Evolutionary conservation across 306 rosid species (phyloP).

Genomic region (Elaeagnus macrophylla): DNA sequence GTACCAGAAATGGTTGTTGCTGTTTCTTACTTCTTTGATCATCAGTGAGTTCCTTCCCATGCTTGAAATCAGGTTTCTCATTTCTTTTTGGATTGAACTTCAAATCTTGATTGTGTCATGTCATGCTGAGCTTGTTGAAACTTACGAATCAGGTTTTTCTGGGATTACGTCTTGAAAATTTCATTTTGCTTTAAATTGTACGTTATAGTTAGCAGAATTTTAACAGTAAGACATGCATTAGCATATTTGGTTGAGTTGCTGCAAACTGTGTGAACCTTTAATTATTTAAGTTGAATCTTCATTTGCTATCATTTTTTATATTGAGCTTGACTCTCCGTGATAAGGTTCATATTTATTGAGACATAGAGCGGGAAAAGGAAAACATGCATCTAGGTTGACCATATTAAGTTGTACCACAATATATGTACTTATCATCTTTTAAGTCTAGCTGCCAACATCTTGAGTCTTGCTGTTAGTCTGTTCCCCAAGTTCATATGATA

Average conservation of each 20-base stretch:
- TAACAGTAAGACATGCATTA: too few relatives aligned
- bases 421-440: neutral
- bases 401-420: neutral
- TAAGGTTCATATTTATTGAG: too few relatives aligned
- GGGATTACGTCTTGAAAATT: too few relatives aligned
- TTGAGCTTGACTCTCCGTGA: too few relatives aligned
- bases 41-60: constrained; percentile 59
- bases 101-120: neutral
- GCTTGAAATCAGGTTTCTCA: constrained; percentile 8
- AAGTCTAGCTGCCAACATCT: neutral
- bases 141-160: too few relatives aligned
- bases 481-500: neutral
- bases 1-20: constrained; percentile 89
- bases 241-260: too few relatives aligned
- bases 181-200: too few relatives aligned
- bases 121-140: neutral
- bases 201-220: too few relatives aligned
- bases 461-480: neutral
- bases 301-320: too few relatives aligned
- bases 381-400: neutral
- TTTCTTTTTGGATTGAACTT: neutral
- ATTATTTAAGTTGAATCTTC: too few relatives aligned
- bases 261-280: too few relatives aligned
- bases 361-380: neutral
- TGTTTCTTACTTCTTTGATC: constrained; percentile 90